Base-by-base conservation (phyloP, 1,284 basidiomycete species). In the Cryptococcus sp. region DNA sequence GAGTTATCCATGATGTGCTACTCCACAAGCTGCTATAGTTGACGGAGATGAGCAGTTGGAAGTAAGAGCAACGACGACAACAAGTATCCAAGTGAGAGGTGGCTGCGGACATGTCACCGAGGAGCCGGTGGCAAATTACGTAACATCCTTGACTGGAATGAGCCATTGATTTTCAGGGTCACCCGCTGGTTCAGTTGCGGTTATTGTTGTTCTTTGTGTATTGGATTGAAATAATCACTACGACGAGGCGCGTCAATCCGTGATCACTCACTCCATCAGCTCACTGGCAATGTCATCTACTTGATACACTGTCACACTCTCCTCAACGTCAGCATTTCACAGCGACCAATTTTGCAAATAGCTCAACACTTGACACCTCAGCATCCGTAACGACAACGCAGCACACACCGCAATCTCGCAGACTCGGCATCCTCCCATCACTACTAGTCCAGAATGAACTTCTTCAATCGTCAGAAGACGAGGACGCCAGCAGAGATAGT, bases 401-500 rank as follows among this genome's bases (percentile, higher is more conserved):
- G 22, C 39, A 17, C 7, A 13, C 7, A 35, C 3, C 8, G 4
- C 31, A 25, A 25, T 25, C 25, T 25, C 25, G 25, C 25, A 25
- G 25, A 25, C 25, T 25, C 31, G 31, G 13, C 45, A 40, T 41
- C 52, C 35, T 19, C 15, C 25, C 10, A 22, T 47, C 31, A 16
- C 48, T 20, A 8, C n/a, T 39, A 23, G 41, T 16, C 23, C 55
- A 40, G 39, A 2, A 93, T 94, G 92, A 95, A 95, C 80, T 94
- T 95, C 82, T 95, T 95, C 86, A 93, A 90, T 81, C 87, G 90
- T 23, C 66, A 67, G 54, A 93, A 91, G 77, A 86, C 85, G 46
- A 83, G 90, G 69, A 88, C 89, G 39, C 92, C 93, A 13, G 85
- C 88, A 47, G 92, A 95, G 75, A 85, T 91, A 57, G 89, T 94